phyloP scores from a whole-genome alignment of 331 rosid genomes.

The Acacia concinna region DNA sequence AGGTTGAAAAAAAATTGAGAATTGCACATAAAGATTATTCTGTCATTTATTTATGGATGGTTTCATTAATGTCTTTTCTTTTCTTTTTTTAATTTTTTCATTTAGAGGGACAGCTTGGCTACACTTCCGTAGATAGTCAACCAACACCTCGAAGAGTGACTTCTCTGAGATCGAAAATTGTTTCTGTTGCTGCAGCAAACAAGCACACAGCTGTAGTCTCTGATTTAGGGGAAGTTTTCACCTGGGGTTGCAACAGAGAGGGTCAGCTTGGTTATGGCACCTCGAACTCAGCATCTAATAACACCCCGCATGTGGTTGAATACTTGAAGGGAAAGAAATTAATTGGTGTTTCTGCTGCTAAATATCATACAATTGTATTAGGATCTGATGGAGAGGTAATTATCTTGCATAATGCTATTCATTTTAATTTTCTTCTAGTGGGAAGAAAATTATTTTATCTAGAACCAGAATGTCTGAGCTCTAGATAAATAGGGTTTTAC shows the following conservation, averaged over 20 bases:
- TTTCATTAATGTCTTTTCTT: constrained; percentile 10
- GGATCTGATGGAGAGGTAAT: constrained; percentile 97
- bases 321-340: constrained; percentile 88
- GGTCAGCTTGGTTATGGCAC: constrained; percentile 99
- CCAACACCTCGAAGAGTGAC: constrained; percentile 93
- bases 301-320: constrained; percentile 86
- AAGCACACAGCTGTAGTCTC: constrained; percentile 96
- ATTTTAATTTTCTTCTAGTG: constrained; percentile 6
- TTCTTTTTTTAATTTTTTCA: constrained; percentile 1
- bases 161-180: constrained; percentile 70
- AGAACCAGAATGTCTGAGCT: not conserved
- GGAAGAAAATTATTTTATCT: constrained; percentile 13
- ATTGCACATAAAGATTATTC: constrained; percentile 14
- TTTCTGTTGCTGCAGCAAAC: constrained; percentile 92
- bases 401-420: constrained; percentile 21
- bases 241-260: constrained; percentile 98
- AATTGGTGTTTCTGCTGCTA: constrained; percentile 73
- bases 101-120: constrained; percentile 99
- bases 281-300: constrained; percentile 97
- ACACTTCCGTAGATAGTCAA: constrained; percentile 91
- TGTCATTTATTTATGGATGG: not conserved
- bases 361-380: constrained; percentile 85
- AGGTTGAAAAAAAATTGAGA: constrained; percentile 4
- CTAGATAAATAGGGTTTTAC: not conserved
- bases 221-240: constrained; percentile 81